phyloP scores from a whole-genome alignment of 2,329 filamentous ascomycete species.

The Xylaria sp. region DNA sequence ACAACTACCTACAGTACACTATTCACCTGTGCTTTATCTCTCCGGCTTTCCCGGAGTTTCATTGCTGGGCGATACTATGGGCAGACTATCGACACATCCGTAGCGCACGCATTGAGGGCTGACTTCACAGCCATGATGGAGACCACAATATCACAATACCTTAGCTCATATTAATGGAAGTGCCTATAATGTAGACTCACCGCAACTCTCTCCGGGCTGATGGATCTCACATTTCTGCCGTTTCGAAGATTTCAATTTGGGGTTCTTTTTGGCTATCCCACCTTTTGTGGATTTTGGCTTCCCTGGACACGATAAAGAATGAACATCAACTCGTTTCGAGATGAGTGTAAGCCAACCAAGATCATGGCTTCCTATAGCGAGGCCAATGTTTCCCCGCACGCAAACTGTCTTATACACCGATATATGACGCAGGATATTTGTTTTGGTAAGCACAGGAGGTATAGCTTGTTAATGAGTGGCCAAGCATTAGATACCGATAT shows the following conservation, averaged over 20 bases:
- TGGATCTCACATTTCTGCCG: not conserved
- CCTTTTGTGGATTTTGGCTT: not conserved
- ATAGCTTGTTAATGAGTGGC: not conserved
- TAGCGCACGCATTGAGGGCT: constrained; percentile 3
- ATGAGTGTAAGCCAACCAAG: not conserved
- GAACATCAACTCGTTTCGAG: not conserved
- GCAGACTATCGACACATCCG: not conserved
- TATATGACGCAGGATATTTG: not conserved
- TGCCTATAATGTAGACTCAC: constrained; percentile 14
- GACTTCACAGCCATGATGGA: constrained; percentile 33
- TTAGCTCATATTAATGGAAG: not conserved
- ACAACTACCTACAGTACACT: not conserved
- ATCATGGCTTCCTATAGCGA: not conserved
- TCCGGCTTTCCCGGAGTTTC: not conserved
- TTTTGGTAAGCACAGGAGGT: not conserved
- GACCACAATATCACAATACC: not conserved
- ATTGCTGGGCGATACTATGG: not conserved
- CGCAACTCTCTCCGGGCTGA: constrained; percentile 10
- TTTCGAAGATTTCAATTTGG: not conserved
- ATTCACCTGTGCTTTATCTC: not conserved
- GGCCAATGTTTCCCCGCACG: constrained; percentile 2
- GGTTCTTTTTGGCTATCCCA: not conserved
- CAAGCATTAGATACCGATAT: not conserved
- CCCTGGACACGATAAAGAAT: not conserved
- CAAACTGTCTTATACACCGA: not conserved